A percentile compares a stretch with the other conserved stretches of the same genome.
Conservation (phyloP, 257 asterid genomes). For the Solanum lycopersicoides region DNA sequence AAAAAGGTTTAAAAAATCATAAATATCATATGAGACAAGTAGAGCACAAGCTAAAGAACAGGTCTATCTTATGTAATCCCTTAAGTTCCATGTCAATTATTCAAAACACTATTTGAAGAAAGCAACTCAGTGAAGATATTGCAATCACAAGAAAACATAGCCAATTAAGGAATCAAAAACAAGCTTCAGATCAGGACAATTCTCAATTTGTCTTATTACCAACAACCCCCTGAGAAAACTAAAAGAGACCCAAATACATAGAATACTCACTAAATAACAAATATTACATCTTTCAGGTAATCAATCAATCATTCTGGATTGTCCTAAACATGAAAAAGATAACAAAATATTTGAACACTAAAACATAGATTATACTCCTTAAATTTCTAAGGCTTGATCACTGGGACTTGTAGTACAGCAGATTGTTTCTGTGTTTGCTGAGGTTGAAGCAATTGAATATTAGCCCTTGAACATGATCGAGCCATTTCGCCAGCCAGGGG, state of each 20-base stretch:
- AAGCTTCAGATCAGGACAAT: not conserved
- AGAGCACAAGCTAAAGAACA: not conserved
- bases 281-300: not conserved
- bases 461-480: slow-evolving; percentile 59
- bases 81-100: not conserved
- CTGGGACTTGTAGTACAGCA: slow-evolving; percentile 25
- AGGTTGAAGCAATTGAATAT: slow-evolving; percentile 45
- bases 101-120: not conserved
- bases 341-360: not conserved
- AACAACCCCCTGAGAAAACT: not conserved
- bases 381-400: not conserved
- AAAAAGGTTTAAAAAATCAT: too few relatives aligned
- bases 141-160: not conserved
- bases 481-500: slow-evolving; percentile 69
- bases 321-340: not conserved
- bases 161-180: not conserved
- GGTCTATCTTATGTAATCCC: not conserved
- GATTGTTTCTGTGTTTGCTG: slow-evolving; percentile 40
- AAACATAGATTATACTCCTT: not conserved
- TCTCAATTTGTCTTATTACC: not conserved
- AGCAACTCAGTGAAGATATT: not conserved
- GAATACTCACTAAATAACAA: not conserved
- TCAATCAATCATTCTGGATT: not conserved
- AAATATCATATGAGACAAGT: not conserved
- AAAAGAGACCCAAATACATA: not conserved